phyloP scores from a whole-genome alignment of 2,329 filamentous ascomycete genomes.

The Penicillium griseofulvum region DNA sequence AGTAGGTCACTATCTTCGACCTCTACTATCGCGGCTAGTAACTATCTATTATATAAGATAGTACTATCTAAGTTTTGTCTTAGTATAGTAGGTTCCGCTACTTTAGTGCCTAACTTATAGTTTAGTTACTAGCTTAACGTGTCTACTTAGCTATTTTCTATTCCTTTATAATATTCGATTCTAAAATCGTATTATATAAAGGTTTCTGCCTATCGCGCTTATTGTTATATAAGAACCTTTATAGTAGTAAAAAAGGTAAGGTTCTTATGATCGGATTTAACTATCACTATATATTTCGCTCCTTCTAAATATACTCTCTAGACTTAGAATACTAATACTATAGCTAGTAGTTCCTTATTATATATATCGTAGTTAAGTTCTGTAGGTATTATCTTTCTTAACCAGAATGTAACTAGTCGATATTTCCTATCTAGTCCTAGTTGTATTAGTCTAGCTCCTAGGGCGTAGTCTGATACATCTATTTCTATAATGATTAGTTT shows the following conservation, averaged over 20 bases:
- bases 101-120: neutral
- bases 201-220: neutral
- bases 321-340: no score
- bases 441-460: no score
- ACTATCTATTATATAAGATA: neutral
- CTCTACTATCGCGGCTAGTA: neutral
- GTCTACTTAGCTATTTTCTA: neutral
- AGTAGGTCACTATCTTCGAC: neutral
- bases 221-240: neutral
- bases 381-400: no score
- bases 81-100: neutral
- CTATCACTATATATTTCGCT: no score
- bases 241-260: neutral
- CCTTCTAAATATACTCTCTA: no score
- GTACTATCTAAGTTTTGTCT: neutral
- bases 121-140: neutral
- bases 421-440: no score
- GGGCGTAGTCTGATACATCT: no score
- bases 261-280: neutral
- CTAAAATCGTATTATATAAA: neutral
- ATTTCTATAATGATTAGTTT: no score
- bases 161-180: neutral
- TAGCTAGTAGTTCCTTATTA: no score
- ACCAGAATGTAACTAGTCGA: no score
- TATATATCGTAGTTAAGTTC: no score